phyloP scores from a whole-genome alignment of 2,329 filamentous ascomycete species.

The Alternaria sp. region DNA sequence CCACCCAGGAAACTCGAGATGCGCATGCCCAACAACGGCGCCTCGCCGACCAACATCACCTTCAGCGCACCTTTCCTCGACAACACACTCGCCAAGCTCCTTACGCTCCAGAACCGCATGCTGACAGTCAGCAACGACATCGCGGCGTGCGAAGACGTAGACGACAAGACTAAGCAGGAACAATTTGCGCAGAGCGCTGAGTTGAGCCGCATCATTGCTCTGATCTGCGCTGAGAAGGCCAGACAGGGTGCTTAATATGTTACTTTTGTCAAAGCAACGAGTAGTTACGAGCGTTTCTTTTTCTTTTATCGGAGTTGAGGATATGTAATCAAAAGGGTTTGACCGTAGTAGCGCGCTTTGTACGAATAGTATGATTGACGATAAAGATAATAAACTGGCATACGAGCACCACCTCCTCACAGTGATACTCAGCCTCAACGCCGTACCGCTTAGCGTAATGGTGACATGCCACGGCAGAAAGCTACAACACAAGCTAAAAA shows the following conservation, averaged over 20 bases:
- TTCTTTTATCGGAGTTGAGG: not conserved
- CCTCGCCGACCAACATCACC: slow-evolving; percentile 49
- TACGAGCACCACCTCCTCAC: not conserved
- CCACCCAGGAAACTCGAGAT: slow-evolving; percentile 59
- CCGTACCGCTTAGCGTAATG: not conserved
- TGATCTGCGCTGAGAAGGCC: slow-evolving; percentile 61
- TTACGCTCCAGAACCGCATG: slow-evolving; percentile 58
- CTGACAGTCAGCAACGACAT: slow-evolving; percentile 56
- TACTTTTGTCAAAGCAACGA: not conserved
- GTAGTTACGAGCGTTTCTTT: not conserved
- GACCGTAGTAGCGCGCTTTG: not conserved
- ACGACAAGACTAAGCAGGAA: slow-evolving; percentile 57
- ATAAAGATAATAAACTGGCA: not conserved
- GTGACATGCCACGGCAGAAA: not conserved
- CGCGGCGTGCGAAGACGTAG: slow-evolving; percentile 52
- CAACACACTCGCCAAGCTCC: slow-evolving; percentile 59
- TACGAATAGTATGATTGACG: slow-evolving; percentile 7
- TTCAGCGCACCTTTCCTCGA: slow-evolving; percentile 62
- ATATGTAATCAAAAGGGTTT: not conserved
- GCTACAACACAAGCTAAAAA: not conserved
- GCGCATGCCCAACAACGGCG: slow-evolving; percentile 49
- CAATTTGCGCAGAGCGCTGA: slow-evolving; percentile 58
- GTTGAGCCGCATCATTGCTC: slow-evolving; percentile 56
- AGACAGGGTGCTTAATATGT: slow-evolving; percentile 49
- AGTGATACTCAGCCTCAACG: not conserved